Conservation (phyloP, 1,139 yeast genomes). For the Meyerozyma elateridarum region DNA sequence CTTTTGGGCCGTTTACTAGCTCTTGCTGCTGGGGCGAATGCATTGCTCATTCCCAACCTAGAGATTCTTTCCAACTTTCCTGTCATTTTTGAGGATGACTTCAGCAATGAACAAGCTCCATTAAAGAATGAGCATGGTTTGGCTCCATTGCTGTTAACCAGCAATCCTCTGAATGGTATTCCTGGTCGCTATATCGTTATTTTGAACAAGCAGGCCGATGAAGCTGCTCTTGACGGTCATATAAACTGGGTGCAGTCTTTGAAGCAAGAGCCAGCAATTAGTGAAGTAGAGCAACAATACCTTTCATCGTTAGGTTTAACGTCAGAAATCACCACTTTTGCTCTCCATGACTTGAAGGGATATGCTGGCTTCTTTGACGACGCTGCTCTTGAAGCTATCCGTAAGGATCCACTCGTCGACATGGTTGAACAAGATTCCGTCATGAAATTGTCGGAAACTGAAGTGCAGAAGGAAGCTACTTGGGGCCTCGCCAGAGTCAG, state of each 20-base stretch:
- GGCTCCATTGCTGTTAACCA: constrained; percentile 6
- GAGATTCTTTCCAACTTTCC: constrained; percentile 12
- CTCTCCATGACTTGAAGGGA: constrained; percentile 20
- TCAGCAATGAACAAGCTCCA: constrained; percentile 4
- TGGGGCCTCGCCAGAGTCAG: constrained; percentile 40
- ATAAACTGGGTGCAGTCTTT: constrained; percentile 12
- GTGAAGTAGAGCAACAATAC: constrained; percentile 8
- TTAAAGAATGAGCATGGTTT: constrained; percentile 5
- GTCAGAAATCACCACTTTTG: constrained; percentile 5
- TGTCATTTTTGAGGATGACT: constrained; percentile 8
- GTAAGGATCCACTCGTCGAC: constrained; percentile 25
- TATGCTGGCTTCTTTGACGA: constrained; percentile 31
- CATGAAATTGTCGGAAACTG: constrained; percentile 29
- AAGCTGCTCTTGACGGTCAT: constrained; percentile 14
- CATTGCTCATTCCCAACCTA: constrained; percentile 16
- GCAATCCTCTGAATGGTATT: constrained; percentile 5
- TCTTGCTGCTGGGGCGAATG: constrained; percentile 7
- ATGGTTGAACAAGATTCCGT: constrained; percentile 36
- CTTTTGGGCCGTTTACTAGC: neutral
- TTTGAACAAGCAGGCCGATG: constrained; percentile 25
- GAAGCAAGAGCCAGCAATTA: constrained; percentile 6
- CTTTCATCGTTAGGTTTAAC: constrained; percentile 4
- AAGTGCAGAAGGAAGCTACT: constrained; percentile 34
- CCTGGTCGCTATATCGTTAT: constrained; percentile 31
- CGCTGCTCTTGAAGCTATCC: constrained; percentile 22